Base-by-base conservation (phyloP, 2,329 filamentous ascomycete species). In the Gremmenia infestans region DNA sequence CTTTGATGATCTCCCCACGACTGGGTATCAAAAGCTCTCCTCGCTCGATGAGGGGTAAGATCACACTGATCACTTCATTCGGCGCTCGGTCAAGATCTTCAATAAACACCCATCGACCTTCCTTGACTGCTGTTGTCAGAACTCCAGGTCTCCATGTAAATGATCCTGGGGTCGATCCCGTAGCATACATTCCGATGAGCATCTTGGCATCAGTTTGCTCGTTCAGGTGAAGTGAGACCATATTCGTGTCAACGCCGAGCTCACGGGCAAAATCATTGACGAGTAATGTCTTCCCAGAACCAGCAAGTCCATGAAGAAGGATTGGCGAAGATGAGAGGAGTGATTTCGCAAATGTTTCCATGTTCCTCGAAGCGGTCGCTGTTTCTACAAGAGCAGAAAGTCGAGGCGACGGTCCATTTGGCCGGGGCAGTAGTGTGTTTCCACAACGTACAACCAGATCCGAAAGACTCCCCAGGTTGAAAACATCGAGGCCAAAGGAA, bases 161-260 rank as follows among this genome's bases (percentile, higher is more conserved):
- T 9, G 89, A 92, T 1, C 92, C 92, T 1, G 91, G 92, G 58
- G 87, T 88, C 15, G 88, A 83, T 56, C 91, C 92, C 22, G 91
- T 94, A 1, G 93, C 89, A 72, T 99, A 97, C 70, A 97, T 84
- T 3, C 94, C 94, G 60, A 99, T 84, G 42, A 99, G 82, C 76
- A 96, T 89, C 72, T 99, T 99, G 0, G 93, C 92, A 72, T 99
- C 94, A 2, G 92, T 97, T 72, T 99, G 95, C 72, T 97, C 94
- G 69, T 99, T 99, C 36, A 99, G 78, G 72, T 99, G 93, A 32
- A 99, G 78, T 3, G 93, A 97, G 52, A 99, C 88, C 85, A 99
- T 91, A 57, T 82, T 83, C 5, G 86, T 81, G 22, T 89, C 82
- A 72, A 90, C 90, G 59, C 88, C 89, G 54, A 97, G 81, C 63